These are phyloP conservation scores for Coriaria nepalensis DNA, from an alignment of 306 rosid genomes.

Conservation along the genomic window DNA sequence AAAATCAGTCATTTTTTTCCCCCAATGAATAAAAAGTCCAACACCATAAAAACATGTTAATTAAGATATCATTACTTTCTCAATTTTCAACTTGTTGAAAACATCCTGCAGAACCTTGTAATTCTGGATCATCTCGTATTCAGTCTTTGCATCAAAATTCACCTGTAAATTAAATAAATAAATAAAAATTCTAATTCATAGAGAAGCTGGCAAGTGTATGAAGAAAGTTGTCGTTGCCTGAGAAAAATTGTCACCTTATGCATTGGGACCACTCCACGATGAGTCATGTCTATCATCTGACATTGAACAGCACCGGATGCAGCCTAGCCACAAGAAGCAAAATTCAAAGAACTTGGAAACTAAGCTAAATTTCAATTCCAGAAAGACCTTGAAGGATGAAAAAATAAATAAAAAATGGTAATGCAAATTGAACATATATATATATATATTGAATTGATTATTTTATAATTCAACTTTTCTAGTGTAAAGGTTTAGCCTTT, in stretches of 20 bases:
- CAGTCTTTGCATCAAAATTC: slow-evolving; percentile 80
- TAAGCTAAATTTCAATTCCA: background rate
- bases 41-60: too few species aligned
- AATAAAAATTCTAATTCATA: background rate
- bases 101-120: slow-evolving; percentile 89
- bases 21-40: too few species aligned
- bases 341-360: slow-evolving; percentile 2
- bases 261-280: slow-evolving; percentile 92
- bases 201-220: background rate
- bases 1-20: too few species aligned
- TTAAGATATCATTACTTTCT: slow-evolving; percentile 38
- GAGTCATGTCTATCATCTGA: slow-evolving; percentile 83
- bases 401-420: background rate
- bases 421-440: background rate
- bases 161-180: slow-evolving; percentile 36
- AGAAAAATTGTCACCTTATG: slow-evolving; percentile 48
- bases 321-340: slow-evolving; percentile 42
- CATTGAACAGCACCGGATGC: slow-evolving; percentile 99
- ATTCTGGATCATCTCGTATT: slow-evolving; percentile 95
- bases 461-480: too few species aligned
- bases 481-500: too few species aligned
- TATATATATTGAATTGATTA: too few species aligned
- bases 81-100: slow-evolving; percentile 75
- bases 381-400: background rate
- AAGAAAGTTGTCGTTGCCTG: background rate